A percentile compares a stretch with the other conserved stretches of the same genome.
These are phyloP conservation scores for Hibiscus syriacus DNA, from an alignment of 345 rosid genomes.

Conservation along the genomic window DNA sequence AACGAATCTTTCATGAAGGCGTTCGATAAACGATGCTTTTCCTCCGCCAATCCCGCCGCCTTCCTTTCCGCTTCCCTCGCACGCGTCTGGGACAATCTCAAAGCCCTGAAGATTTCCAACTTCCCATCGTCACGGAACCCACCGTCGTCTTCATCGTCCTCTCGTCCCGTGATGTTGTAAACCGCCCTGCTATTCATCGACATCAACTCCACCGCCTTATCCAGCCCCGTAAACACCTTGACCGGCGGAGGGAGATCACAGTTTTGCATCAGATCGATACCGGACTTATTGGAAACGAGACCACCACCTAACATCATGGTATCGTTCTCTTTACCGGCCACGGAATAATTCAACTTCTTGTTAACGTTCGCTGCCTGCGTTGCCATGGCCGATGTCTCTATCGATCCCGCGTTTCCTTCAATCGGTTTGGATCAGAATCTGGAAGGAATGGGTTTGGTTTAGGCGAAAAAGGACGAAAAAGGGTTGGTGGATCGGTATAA, in stretches of 20 bases:
- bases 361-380: constrained; percentile 9
- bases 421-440: background rate
- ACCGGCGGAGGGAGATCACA: constrained; percentile 56
- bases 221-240: constrained; percentile 34
- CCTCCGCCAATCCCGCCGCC: constrained; percentile 28
- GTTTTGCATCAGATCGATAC: constrained; percentile 32
- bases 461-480: background rate
- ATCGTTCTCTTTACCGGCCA: constrained; percentile 15
- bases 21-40: constrained; percentile 30
- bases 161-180: constrained; percentile 1
- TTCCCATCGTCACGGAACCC: constrained; percentile 5
- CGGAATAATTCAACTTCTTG: constrained; percentile 5
- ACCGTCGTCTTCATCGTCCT: background rate
- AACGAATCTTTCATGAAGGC: constrained; percentile 36
- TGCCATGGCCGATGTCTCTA: no score
- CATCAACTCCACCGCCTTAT: constrained; percentile 12
- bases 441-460: background rate
- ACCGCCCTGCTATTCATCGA: background rate
- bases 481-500: background rate
- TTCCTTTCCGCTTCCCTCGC: constrained; percentile 64
- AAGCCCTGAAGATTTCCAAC: constrained; percentile 51
- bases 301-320: constrained; percentile 18
- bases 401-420: background rate
- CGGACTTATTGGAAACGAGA: constrained; percentile 14
- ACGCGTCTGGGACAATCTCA: constrained; percentile 54